Conservation (phyloP, 768 basidiomycete genomes). For the Artomyces pyxidatus region DNA sequence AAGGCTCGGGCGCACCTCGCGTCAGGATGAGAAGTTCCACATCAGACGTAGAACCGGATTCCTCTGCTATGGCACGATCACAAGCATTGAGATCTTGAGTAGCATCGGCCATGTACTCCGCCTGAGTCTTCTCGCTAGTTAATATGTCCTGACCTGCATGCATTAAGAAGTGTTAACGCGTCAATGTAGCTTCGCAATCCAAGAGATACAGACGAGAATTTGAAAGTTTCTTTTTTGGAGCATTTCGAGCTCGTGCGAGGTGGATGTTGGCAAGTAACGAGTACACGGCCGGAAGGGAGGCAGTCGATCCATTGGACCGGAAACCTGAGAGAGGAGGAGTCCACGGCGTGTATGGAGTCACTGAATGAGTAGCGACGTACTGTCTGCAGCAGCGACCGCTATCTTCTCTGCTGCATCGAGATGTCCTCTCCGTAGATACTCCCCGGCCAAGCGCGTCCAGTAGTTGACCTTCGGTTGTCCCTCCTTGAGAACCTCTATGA, state of each 20-base stretch:
- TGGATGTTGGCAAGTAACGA: constrained; percentile 81
- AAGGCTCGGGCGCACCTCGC: constrained; percentile 52
- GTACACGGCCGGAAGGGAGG: constrained; percentile 64
- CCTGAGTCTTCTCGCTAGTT: constrained; percentile 50
- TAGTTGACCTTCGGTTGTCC: constrained; percentile 64
- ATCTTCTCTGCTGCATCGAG: constrained; percentile 74
- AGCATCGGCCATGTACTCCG: constrained; percentile 62
- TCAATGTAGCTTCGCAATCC: neutral
- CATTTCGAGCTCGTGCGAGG: constrained; percentile 69
- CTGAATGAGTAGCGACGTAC: constrained; percentile 32
- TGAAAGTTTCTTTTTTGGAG: constrained; percentile 70
- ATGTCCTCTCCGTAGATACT: constrained; percentile 79
- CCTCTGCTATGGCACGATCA: constrained; percentile 45
- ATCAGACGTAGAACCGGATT: constrained; percentile 45
- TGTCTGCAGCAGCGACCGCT: constrained; percentile 54
- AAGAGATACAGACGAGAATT: constrained; percentile 57
- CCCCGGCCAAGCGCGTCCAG: constrained; percentile 79
- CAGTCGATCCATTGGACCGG: constrained; percentile 37
- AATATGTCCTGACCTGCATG: constrained; percentile 57
- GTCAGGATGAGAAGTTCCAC: constrained; percentile 50
- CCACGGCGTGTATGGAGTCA: constrained; percentile 5
- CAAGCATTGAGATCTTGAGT: constrained; percentile 56
- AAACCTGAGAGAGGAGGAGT: no score
- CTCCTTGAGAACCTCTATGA: constrained; percentile 63
- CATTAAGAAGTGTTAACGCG: neutral